Evolutionary conservation across 1,139 yeast species (phyloP), one percentile per base, ranked within the genome.

Genomic region (Geotrichum restrictum): DNA sequence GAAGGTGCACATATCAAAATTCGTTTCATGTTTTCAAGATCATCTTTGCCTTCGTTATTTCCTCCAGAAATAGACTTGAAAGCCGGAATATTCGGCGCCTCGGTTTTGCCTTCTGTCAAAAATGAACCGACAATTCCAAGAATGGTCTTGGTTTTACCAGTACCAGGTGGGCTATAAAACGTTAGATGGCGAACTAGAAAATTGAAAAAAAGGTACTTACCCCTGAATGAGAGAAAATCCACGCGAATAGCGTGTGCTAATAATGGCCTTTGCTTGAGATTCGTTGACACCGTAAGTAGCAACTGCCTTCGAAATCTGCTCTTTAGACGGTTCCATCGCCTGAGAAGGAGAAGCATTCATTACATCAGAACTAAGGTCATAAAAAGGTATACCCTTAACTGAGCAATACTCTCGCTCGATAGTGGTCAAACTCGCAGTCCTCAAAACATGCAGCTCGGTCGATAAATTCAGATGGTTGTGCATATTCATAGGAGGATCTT

Each of bases 131-230:
- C 81, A 52, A 93, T 84, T 24, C 97, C 97, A 42, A 94, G 69
- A 71, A 94, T 93, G 0, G 99, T 94, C 65, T 93, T 94, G 1
- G 99, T 94, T 67, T 94, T 94, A 73, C 98, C 98, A 0, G 98
- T 93, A 70, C 97, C 97, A 0, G 97, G 97, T 1, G 97, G 97
- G 56, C 67, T 62, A 55, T 24, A 49, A 41, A 37, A 29, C 19
- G 16, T 32, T 27, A 21, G 40, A 14, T 29, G 31, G 14, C 19
- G 18, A 18, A 24, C 32, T 18, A 34, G 32, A 45, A 32, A 53
- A 38, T n/a, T 24, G 8, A 32, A 44, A 18, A 36, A 14, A 34
- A 7, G 21, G 19, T 34, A 42, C 65, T 33, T 58, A 63, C 67
- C 98, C 99, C 71, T 93, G 98, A 66, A 93, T 89, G 49, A 93